These are phyloP conservation scores for Termitomyces sp. DNA, from an alignment of 768 basidiomycete species.

Conservation along the genomic window DNA sequence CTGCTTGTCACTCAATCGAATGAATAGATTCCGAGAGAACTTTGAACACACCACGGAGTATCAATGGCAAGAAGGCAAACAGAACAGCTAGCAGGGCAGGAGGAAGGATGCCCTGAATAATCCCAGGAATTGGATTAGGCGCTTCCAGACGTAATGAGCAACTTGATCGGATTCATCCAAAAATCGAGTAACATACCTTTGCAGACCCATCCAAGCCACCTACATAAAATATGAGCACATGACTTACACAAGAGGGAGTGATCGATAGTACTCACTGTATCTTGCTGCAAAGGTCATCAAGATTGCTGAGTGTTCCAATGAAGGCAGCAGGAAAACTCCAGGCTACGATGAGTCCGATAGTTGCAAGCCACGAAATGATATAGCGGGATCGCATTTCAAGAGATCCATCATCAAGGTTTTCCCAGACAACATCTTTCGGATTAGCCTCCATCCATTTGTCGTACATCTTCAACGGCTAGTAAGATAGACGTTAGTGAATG, in stretches of 20 bases:
- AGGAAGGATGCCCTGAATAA: constrained; percentile 67
- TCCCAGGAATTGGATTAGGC: constrained; percentile 38
- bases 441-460: constrained; percentile 58
- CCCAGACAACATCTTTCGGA: constrained; percentile 57
- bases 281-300: constrained; percentile 47
- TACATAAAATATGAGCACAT: background rate
- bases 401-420: constrained; percentile 49
- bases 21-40: background rate
- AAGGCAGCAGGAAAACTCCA: constrained; percentile 69
- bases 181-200: background rate
- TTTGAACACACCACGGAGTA: background rate
- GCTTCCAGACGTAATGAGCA: constrained; percentile 20
- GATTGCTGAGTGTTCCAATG: constrained; percentile 61
- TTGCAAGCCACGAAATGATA: constrained; percentile 52
- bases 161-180: too few relatives aligned
- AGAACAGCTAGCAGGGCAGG: constrained; percentile 60
- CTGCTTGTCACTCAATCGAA: constrained; percentile 48
- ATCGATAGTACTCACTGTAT: constrained; percentile 32
- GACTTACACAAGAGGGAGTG: background rate
- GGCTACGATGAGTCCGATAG: constrained; percentile 54
- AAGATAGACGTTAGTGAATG: background rate
- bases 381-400: constrained; percentile 53
- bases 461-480: constrained; percentile 52
- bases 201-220: constrained; percentile 2
- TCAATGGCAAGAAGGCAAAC: constrained; percentile 49